Conservation (phyloP, 345 rosid species). For the Passiflora organensis region DNA sequence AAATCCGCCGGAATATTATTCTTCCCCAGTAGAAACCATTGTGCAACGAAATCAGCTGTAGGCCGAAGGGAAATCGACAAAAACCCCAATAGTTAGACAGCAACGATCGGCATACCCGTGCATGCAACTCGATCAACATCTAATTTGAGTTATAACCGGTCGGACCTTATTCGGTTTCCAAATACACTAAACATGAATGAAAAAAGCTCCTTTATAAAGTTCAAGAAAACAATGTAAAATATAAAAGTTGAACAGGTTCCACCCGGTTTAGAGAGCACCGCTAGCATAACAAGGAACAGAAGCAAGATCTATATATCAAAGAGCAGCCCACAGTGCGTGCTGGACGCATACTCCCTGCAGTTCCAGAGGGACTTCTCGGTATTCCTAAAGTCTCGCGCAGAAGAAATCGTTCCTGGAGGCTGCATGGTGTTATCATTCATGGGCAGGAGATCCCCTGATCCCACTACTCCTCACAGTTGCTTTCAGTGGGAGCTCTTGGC, state of each 20-base stretch:
- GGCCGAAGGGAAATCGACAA: too few relatives aligned
- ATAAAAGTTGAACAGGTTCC: conserved; percentile 42
- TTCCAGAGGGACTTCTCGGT: conserved; percentile 49
- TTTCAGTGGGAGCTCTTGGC: conserved; percentile 65
- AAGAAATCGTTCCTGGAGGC: conserved; percentile 58
- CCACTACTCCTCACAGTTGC: conserved; percentile 51
- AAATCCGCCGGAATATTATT: too few relatives aligned
- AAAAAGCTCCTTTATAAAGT: neutral
- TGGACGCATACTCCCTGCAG: conserved; percentile 54
- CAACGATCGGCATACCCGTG: too few relatives aligned
- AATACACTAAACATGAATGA: too few relatives aligned
- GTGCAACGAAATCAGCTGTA: too few relatives aligned
- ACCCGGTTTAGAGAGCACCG: conserved; percentile 24
- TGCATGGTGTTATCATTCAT: conserved; percentile 63
- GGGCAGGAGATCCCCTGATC: conserved; percentile 51
- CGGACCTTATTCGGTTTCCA: too few relatives aligned
- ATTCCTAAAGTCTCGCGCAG: conserved; percentile 52
- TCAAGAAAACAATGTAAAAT: neutral
- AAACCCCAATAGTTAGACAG: too few relatives aligned
- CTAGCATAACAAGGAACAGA: conserved; percentile 34
- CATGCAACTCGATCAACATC: too few relatives aligned
- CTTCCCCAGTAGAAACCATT: too few relatives aligned
- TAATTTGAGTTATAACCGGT: too few relatives aligned
- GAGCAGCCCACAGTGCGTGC: conserved; percentile 48
- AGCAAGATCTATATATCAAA: conserved; percentile 64